A percentile compares a stretch with the other conserved stretches of the same genome.
phyloP scores from a whole-genome alignment of 768 basidiomycete species.

The Amanita phalloides region DNA sequence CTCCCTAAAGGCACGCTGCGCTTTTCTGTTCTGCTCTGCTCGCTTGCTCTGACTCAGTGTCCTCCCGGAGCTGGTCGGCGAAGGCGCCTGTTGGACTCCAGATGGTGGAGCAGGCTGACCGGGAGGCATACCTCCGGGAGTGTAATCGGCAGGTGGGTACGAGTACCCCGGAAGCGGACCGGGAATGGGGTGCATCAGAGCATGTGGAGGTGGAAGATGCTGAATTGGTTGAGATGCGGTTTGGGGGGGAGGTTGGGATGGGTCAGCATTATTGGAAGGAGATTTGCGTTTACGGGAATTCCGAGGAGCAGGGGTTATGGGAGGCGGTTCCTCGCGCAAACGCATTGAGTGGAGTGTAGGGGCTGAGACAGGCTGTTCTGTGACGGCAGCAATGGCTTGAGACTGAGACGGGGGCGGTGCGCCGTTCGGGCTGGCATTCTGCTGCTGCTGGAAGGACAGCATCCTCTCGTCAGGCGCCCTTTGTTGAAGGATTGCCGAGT shows the following conservation, averaged over 20 bases:
- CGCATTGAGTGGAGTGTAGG: slow-evolving; percentile 32
- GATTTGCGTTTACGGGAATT: slow-evolving; percentile 58
- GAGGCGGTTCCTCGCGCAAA: slow-evolving; percentile 48
- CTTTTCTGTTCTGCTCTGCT: slow-evolving; percentile 92
- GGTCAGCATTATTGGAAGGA: slow-evolving; percentile 33
- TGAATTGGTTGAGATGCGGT: slow-evolving; percentile 28
- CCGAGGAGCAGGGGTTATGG: slow-evolving; percentile 33
- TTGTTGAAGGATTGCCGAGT: slow-evolving; percentile 19
- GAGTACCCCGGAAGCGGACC: slow-evolving; percentile 37
- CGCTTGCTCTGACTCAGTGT: slow-evolving; percentile 73
- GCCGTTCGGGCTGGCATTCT: slow-evolving; percentile 14
- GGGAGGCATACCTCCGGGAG: slow-evolving; percentile 25
- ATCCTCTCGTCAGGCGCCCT: slow-evolving; percentile 15
- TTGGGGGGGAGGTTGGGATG: slow-evolving; percentile 17
- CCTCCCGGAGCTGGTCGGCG: slow-evolving; percentile 25
- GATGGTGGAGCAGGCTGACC: slow-evolving; percentile 17
- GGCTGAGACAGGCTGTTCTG: slow-evolving; percentile 8
- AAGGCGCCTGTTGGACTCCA: slow-evolving; percentile 8
- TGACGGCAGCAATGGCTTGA: slow-evolving; percentile 21
- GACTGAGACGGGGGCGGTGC: slow-evolving; percentile 11
- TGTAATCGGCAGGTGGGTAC: slow-evolving; percentile 40
- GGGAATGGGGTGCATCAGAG: slow-evolving; percentile 39
- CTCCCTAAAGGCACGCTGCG: slow-evolving; percentile 86
- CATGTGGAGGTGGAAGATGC: slow-evolving; percentile 43
- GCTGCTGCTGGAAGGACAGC: slow-evolving; percentile 26